phyloP scores from a whole-genome alignment of 1,139 yeast genomes.

The Yamadazyma diospyri region DNA sequence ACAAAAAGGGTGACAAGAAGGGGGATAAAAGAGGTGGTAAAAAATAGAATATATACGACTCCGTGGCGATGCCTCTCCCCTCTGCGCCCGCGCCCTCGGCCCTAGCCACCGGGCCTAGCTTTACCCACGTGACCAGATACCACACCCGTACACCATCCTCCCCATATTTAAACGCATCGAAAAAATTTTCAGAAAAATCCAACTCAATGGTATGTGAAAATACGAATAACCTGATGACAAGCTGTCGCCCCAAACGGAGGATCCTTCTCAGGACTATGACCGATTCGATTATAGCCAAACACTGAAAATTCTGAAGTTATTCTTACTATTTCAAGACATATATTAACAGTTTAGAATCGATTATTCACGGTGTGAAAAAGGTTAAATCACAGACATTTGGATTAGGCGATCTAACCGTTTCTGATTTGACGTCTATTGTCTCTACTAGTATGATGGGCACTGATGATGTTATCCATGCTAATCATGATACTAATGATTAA shows the following conservation, averaged over 20 bases:
- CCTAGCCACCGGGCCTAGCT: too few species aligned
- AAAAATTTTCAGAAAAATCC: constrained; percentile 1
- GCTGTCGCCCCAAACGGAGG: constrained; percentile 60
- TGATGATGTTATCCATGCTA: constrained; percentile 52
- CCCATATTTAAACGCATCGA: constrained; percentile 5
- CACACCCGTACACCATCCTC: constrained; percentile 2
- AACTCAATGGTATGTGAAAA: constrained; percentile 6
- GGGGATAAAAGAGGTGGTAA: too few species aligned
- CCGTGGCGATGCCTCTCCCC: too few species aligned
- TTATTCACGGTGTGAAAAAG: background rate
- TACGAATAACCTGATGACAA: constrained; percentile 37
- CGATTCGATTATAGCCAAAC: constrained; percentile 54
- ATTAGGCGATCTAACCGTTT: constrained; percentile 2
- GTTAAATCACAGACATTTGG: constrained; percentile 1
- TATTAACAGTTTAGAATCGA: constrained; percentile 12
- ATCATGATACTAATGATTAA: constrained; percentile 48
- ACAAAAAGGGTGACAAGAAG: too few species aligned
- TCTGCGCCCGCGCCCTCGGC: too few species aligned
- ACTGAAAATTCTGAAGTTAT: constrained; percentile 50
- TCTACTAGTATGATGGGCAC: constrained; percentile 20
- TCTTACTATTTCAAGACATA: constrained; percentile 5
- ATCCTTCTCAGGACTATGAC: constrained; percentile 56
- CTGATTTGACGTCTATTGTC: background rate
- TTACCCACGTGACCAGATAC: too few species aligned
- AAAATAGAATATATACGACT: too few species aligned